A percentile compares a stretch with the other conserved stretches of the same genome.
phyloP scores from a whole-genome alignment of 2,329 filamentous ascomycete genomes.

The Cladorrhinum sp. region DNA sequence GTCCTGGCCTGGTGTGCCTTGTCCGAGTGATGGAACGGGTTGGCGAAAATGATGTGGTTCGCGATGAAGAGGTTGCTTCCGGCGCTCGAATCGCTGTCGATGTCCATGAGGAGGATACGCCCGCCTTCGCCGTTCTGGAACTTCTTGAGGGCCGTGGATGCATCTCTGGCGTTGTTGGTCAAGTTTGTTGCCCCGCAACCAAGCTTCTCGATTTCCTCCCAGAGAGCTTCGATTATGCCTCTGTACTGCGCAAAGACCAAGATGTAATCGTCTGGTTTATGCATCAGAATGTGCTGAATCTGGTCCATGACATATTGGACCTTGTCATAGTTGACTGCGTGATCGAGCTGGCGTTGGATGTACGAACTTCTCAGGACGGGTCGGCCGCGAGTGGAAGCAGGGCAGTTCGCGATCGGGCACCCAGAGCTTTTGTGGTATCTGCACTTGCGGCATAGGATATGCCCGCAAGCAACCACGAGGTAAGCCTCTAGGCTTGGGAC shows the following conservation, averaged over 20 bases:
- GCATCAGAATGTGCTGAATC: slow-evolving; percentile 13
- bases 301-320: slow-evolving; percentile 25
- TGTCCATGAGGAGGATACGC: slow-evolving; percentile 37
- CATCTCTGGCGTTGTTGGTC: background rate
- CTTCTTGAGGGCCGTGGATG: slow-evolving; percentile 19
- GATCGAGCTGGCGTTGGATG: background rate
- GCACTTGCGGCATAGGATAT: slow-evolving; percentile 27
- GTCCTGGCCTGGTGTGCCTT: slow-evolving; percentile 35
- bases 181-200: slow-evolving; percentile 9
- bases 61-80: slow-evolving; percentile 42
- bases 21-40: slow-evolving; percentile 33
- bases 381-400: slow-evolving; percentile 19
- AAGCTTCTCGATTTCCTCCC: slow-evolving; percentile 3
- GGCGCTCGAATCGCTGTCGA: slow-evolving; percentile 39
- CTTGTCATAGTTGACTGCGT: slow-evolving; percentile 18
- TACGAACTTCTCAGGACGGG: slow-evolving; percentile 19
- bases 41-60: slow-evolving; percentile 43
- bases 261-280: slow-evolving; percentile 26
- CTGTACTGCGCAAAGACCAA: slow-evolving; percentile 40
- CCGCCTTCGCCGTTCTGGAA: slow-evolving; percentile 30
- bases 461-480: slow-evolving; percentile 29
- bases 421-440: background rate
- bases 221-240: slow-evolving; percentile 30
- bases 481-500: slow-evolving; percentile 10
- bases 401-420: slow-evolving; percentile 16